Percentiles rank a stretch among this genome's conserved stretches.
Evolutionary conservation across 805 yeast genomes (phyloP).

Genomic region (Diddensiella santjacobensis): DNA sequence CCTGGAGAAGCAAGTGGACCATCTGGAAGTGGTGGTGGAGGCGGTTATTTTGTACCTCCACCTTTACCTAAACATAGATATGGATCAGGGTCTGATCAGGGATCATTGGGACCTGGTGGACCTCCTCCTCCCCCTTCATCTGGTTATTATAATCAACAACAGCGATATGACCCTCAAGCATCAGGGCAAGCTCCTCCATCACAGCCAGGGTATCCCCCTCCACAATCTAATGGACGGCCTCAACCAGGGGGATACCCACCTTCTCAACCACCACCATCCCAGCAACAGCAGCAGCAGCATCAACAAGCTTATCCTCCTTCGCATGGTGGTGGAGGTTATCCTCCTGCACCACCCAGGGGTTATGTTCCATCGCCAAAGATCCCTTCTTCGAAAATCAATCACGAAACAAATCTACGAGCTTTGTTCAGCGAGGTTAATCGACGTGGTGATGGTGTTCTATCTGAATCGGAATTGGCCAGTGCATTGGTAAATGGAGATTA

Average conservation of each 20-base stretch:
- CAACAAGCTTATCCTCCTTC: slow-evolving; percentile 3
- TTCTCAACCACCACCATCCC: background rate
- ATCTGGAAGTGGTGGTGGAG: slow-evolving; percentile 7
- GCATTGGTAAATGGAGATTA: slow-evolving; percentile 57
- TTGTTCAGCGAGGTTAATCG: slow-evolving; percentile 36
- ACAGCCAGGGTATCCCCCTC: background rate
- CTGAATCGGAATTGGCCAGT: slow-evolving; percentile 52
- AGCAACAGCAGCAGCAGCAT: background rate
- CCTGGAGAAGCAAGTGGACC: background rate
- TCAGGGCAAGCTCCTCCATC: slow-evolving; percentile 12
- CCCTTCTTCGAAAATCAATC: slow-evolving; percentile 1
- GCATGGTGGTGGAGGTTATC: background rate
- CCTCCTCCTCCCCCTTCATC: background rate
- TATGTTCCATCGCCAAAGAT: slow-evolving; percentile 4
- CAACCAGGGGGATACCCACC: slow-evolving; percentile 10
- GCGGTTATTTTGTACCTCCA: slow-evolving; percentile 10
- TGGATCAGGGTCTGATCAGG: background rate
- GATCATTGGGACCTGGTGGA: background rate
- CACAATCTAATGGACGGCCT: slow-evolving; percentile 5
- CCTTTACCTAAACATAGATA: slow-evolving; percentile 4
- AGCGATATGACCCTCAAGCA: slow-evolving; percentile 7
- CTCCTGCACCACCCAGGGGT: slow-evolving; percentile 8
- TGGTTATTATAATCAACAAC: slow-evolving; percentile 1
- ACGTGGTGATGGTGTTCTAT: slow-evolving; percentile 50
- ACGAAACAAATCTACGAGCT: slow-evolving; percentile 21